Percentiles rank a stretch among this genome's conserved stretches.
Evolutionary conservation across 2,329 filamentous ascomycete species (phyloP).

Genomic region (Nannizziopsis barbatae): DNA sequence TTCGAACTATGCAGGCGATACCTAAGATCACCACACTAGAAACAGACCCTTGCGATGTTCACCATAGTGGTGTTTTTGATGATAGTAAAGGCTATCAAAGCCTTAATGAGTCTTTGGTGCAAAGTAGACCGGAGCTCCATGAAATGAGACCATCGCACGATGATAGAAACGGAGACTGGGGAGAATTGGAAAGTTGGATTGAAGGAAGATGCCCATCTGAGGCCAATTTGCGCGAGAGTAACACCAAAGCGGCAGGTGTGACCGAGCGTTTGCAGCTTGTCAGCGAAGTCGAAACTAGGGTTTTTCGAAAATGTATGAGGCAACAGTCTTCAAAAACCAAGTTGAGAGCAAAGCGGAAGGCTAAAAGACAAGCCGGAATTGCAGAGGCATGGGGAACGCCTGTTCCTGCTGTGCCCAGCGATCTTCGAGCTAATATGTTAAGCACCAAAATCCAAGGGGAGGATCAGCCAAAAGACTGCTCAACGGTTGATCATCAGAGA

Average conservation of each 20-base stretch:
- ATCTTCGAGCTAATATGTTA: background rate
- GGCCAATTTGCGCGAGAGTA: background rate
- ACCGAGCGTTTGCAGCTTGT: slow-evolving; percentile 5
- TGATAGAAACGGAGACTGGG: too few species aligned
- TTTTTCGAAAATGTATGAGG: slow-evolving; percentile 24
- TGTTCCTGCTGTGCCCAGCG: background rate
- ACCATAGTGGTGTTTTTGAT: too few species aligned
- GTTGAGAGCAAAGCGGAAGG: slow-evolving; percentile 15
- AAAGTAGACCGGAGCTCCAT: too few species aligned
- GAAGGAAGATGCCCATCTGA: too few species aligned
- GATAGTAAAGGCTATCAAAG: too few species aligned
- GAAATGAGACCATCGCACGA: too few species aligned
- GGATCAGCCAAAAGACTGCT: slow-evolving; percentile 8
- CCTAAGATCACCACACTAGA: too few species aligned
- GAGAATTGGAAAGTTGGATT: too few species aligned
- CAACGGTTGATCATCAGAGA: slow-evolving; percentile 8
- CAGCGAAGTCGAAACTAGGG: slow-evolving; percentile 19
- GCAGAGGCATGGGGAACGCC: slow-evolving; percentile 23
- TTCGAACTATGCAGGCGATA: too few species aligned
- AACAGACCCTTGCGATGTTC: too few species aligned
- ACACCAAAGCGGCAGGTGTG: background rate
- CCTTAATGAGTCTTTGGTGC: too few species aligned
- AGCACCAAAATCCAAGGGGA: slow-evolving; percentile 13
- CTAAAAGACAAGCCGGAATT: slow-evolving; percentile 22
- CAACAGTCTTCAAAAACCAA: slow-evolving; percentile 21